Conservation (phyloP, 495 filamentous ascomycete species). For the Pyrenopolyporus hunteri region DNA sequence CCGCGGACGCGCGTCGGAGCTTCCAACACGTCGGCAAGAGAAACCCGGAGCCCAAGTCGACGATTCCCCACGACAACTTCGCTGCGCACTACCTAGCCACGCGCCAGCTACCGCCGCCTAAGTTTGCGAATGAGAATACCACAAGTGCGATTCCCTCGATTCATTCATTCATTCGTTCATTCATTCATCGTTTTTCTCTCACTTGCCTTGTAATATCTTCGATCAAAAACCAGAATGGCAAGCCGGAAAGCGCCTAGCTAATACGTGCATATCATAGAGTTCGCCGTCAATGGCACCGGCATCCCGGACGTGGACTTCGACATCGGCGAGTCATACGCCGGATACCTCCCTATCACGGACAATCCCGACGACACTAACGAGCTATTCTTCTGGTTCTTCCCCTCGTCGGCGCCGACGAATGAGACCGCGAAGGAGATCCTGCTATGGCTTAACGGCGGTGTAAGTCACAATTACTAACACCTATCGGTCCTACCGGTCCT, state of each 20-base stretch:
- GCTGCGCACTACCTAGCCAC: constrained; percentile 37
- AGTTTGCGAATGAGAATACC: constrained; percentile 47
- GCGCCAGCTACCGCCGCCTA: constrained; percentile 32
- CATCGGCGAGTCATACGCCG: constrained; percentile 80
- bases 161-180: no score
- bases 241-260: not conserved
- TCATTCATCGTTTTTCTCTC: not conserved
- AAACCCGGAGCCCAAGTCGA: constrained; percentile 18
- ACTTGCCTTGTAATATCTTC: not conserved
- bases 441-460: constrained; percentile 63
- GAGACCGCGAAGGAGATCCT: constrained; percentile 67
- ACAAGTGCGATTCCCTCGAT: constrained; percentile 32
- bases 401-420: constrained; percentile 54
- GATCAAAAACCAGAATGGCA: not conserved
- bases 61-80: not conserved
- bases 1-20: constrained; percentile 40
- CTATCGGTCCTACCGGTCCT: not conserved
- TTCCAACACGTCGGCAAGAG: constrained; percentile 48
- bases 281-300: constrained; percentile 68
- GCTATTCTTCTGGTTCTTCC: constrained; percentile 83
- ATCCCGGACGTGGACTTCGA: constrained; percentile 80
- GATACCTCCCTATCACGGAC: constrained; percentile 69
- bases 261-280: constrained; percentile 53
- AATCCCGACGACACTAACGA: constrained; percentile 58
- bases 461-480: constrained; percentile 15